Percentiles rank a stretch among this genome's conserved stretches.
Conservation (phyloP, 257 asterid species). For the Leptodermis oblonga region DNA sequence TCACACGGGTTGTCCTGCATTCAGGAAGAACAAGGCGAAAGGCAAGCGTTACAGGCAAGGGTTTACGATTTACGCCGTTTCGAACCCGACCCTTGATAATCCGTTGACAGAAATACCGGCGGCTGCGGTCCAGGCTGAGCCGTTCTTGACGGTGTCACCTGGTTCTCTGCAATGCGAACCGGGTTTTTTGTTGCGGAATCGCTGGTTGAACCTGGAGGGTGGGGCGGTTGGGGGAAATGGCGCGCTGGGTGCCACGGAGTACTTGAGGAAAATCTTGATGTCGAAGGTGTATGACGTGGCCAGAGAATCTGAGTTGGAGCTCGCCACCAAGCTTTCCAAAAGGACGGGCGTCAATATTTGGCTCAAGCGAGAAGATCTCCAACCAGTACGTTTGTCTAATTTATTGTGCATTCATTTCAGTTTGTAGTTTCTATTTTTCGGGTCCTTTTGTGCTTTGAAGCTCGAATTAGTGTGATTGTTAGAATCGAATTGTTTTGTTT, state of each 20-base stretch:
- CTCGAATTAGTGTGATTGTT: neutral
- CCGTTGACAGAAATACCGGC: conserved; percentile 10
- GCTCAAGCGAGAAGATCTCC: conserved; percentile 93
- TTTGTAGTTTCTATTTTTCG: no score
- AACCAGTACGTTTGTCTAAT: conserved; percentile 52
- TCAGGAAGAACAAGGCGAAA: neutral
- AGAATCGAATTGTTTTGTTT: neutral
- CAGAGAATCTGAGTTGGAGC: conserved; percentile 74
- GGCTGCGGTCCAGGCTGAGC: conserved; percentile 24
- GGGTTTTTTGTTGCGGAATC: conserved; percentile 56
- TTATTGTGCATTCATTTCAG: neutral
- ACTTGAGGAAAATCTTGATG: conserved; percentile 70
- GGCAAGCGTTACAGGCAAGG: neutral
- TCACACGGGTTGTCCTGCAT: conserved; percentile 18
- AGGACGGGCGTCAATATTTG: conserved; percentile 69
- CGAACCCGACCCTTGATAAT: conserved; percentile 32
- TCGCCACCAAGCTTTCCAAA: conserved; percentile 65
- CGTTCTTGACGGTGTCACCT: conserved; percentile 41
- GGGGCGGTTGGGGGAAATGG: conserved; percentile 18
- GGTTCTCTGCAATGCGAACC: conserved; percentile 59
- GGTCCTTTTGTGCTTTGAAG: neutral
- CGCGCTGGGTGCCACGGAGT: conserved; percentile 56
- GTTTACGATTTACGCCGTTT: conserved; percentile 26
- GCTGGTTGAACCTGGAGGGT: conserved; percentile 1
- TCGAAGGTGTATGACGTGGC: conserved; percentile 97